Conservation (phyloP, 116 monocot species). For the Trichopus zeylanicus region DNA sequence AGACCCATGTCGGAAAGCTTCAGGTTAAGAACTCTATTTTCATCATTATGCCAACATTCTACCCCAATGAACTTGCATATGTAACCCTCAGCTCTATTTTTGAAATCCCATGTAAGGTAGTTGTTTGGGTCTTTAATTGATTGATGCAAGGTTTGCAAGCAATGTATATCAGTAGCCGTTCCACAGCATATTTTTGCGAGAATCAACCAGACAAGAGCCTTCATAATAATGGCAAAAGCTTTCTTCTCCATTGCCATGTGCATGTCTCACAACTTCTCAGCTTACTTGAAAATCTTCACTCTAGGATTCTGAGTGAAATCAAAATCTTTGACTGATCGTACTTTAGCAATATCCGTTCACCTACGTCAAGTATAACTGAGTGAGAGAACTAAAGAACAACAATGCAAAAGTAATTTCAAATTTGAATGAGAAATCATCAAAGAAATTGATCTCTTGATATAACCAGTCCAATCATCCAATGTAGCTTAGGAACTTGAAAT, state of each 20-base stretch:
- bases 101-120: conserved; percentile 37
- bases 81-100: conserved; percentile 33
- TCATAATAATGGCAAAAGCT: conserved; percentile 7
- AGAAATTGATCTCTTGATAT: too few species aligned
- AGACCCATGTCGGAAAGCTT: conserved; percentile 59
- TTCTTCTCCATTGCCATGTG: conserved; percentile 19
- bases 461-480: too few species aligned
- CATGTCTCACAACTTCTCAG: background rate
- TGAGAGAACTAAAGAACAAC: too few species aligned
- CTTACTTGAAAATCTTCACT: background rate
- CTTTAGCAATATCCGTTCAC: too few species aligned
- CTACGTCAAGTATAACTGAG: too few species aligned
- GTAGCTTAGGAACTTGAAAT: too few species aligned
- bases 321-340: too few species aligned
- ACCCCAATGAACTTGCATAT: conserved; percentile 74
- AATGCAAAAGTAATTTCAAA: too few species aligned
- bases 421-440: too few species aligned
- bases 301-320: too few species aligned
- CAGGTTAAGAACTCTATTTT: conserved; percentile 60
- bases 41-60: conserved; percentile 78
- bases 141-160: conserved; percentile 39
- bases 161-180: conserved; percentile 40
- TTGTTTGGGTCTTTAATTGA: conserved; percentile 50
- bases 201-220: conserved; percentile 15
- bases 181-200: conserved; percentile 19